Evolutionary conservation across 2,329 filamentous ascomycete species (phyloP).

Genomic region (Pyrenophora graminea): DNA sequence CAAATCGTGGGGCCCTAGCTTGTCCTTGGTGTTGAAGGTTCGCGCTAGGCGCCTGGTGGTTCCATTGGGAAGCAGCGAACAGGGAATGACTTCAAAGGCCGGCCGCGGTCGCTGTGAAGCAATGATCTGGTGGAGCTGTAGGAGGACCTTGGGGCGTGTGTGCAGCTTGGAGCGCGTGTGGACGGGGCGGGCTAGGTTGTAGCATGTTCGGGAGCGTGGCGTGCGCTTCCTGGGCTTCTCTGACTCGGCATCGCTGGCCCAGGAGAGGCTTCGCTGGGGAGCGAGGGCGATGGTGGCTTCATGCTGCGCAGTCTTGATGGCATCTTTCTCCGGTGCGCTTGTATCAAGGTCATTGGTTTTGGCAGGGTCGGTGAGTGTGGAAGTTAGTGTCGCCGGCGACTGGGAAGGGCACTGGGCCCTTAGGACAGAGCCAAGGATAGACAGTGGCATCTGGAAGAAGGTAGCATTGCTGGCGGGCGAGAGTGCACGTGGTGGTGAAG

Average conservation of each 20-base stretch:
- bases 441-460: slow-evolving; percentile 42
- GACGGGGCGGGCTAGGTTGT: slow-evolving; percentile 69
- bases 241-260: slow-evolving; percentile 42
- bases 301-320: slow-evolving; percentile 8
- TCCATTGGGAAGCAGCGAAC: slow-evolving; percentile 61
- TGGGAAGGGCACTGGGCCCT: slow-evolving; percentile 30
- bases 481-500: slow-evolving; percentile 26
- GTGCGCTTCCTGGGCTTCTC: slow-evolving; percentile 51
- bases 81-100: slow-evolving; percentile 73
- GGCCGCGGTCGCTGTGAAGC: slow-evolving; percentile 65
- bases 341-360: not conserved
- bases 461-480: slow-evolving; percentile 30
- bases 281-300: slow-evolving; percentile 21
- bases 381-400: slow-evolving; percentile 10
- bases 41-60: slow-evolving; percentile 59
- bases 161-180: slow-evolving; percentile 64
- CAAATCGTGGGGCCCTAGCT: slow-evolving; percentile 70
- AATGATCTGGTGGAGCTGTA: slow-evolving; percentile 72
- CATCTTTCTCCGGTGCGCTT: slow-evolving; percentile 9
- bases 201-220: slow-evolving; percentile 64
- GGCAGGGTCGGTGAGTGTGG: slow-evolving; percentile 1
- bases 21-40: slow-evolving; percentile 65
- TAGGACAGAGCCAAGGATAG: slow-evolving; percentile 38
- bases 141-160: slow-evolving; percentile 68
- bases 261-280: slow-evolving; percentile 45